Conservation (phyloP, 2,329 filamentous ascomycete genomes). For the Verticillium zaregamsianum region DNA sequence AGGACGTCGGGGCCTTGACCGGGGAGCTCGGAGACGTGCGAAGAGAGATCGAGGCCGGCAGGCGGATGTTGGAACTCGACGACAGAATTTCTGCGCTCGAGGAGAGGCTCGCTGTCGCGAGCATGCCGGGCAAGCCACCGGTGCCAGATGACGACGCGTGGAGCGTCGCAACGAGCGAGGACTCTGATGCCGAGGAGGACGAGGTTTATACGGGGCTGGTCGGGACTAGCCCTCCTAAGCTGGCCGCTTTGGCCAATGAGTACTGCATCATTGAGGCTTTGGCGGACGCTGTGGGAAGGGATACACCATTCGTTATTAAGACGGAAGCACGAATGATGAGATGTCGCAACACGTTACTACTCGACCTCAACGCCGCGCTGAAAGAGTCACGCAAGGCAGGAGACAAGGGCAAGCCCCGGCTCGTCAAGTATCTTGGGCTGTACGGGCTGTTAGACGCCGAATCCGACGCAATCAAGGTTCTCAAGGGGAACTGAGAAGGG, state of each 20-base stretch:
- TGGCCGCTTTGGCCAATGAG: conserved; percentile 41
- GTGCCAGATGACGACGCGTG: conserved; percentile 35
- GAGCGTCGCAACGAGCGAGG: conserved; percentile 16
- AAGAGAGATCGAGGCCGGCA: conserved; percentile 55
- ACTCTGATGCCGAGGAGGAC: conserved; percentile 22
- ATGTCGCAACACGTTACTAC: conserved; percentile 52
- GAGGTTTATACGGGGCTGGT: conserved; percentile 26
- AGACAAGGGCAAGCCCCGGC: conserved; percentile 33
- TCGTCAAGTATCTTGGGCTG: conserved; percentile 48
- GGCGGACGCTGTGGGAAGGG: conserved; percentile 39
- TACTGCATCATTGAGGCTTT: conserved; percentile 38
- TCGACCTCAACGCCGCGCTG: conserved; percentile 49
- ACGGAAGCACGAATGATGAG: conserved; percentile 46
- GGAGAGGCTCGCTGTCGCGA: conserved; percentile 53
- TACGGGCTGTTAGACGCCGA: conserved; percentile 51
- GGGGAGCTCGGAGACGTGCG: conserved; percentile 64
- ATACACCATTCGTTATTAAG: conserved; percentile 46
- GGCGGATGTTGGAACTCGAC: conserved; percentile 64
- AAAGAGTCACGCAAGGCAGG: conserved; percentile 41
- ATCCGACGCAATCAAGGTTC: conserved; percentile 44
- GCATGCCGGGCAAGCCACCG: conserved; percentile 20
- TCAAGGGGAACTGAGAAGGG: conserved; percentile 31
- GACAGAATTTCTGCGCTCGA: conserved; percentile 61
- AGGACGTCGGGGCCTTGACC: conserved; percentile 59
- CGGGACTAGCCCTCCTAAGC: conserved; percentile 42